Evolutionary conservation across 1,284 basidiomycete species (phyloP), one percentile per base, ranked within the genome.

Genomic region (Macrocystidia cucumis): DNA sequence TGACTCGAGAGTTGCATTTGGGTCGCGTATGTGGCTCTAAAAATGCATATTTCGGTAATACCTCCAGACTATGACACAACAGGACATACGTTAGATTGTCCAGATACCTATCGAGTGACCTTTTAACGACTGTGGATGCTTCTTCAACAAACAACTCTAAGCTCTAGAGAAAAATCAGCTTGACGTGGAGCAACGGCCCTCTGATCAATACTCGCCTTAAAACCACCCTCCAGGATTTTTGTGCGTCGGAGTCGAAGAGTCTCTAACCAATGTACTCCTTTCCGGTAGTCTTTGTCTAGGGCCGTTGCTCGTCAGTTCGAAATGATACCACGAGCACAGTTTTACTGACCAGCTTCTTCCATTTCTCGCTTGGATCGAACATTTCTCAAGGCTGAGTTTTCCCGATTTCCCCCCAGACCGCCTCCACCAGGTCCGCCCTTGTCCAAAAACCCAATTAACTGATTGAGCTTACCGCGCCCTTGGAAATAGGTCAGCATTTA

Each of bases 251-350:
- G 63, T 17, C 92, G 68, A 14, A 98, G 69, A 0, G 95, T 97
- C 63, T 99, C 95, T 16, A 95, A 65, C 75, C 91, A 91, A 57
- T 97, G 88, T 19, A 98, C 79, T 22, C 78, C 91, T 45, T 84
- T 84, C 20, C 95, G 74, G 50, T 98, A 98, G 42, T 92, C 90
- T 55, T 85, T 88, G 59, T 98, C 93, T 82, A 57, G 39, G 44
- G 29, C n/a, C 5, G 23, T 23, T 4, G 9, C 7, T 20, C 16
- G 29, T 23, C 12, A 16, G 22, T 42, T 26, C 38, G 34, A 13
- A 24, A 36, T 12, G n/a, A n/a, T n/a, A 9, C 11, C 20, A 9
- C 14, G 17, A 12, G 13, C 7, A 26, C 27, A 28, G 13, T 11
- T n/a, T 5, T 5, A 58, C 72, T 47, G 38, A 87, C 87, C 86